These are phyloP conservation scores for Coniochaeta ligniaria DNA, from an alignment of 2,329 filamentous ascomycete species.

Conservation along the genomic window DNA sequence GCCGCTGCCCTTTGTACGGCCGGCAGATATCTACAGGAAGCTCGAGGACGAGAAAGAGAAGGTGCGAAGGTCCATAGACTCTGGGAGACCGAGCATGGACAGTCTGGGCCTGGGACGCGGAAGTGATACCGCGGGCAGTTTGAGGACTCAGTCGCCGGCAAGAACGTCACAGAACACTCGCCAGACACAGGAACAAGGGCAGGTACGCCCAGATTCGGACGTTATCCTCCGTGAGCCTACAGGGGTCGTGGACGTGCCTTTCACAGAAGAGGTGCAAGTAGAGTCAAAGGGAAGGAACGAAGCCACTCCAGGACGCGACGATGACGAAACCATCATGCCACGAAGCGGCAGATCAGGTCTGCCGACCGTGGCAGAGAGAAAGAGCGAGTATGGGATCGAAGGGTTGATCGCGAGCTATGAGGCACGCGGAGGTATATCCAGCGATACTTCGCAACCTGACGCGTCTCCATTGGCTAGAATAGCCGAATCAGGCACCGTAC, in stretches of 20 bases:
- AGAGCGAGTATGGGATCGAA: constrained; percentile 51
- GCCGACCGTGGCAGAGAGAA: constrained; percentile 49
- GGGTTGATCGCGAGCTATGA: constrained; percentile 22
- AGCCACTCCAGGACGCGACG: constrained; percentile 15
- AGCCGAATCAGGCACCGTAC: constrained; percentile 5
- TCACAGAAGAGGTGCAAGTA: background rate
- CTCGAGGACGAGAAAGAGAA: constrained; percentile 58
- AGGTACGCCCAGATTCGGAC: background rate
- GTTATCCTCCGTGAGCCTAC: background rate
- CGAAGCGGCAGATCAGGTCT: constrained; percentile 29
- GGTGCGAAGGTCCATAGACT: constrained; percentile 49
- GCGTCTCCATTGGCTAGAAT: background rate
- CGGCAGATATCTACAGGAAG: constrained; percentile 71
- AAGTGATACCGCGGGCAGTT: constrained; percentile 7
- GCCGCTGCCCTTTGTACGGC: constrained; percentile 58
- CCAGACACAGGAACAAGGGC: constrained; percentile 5
- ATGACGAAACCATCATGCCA: background rate
- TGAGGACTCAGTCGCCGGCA: constrained; percentile 7
- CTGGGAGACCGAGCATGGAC: constrained; percentile 49
- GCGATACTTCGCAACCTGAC: background rate
- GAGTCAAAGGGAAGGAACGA: constrained; percentile 14
- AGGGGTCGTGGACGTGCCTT: background rate
- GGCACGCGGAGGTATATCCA: background rate
- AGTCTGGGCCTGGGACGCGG: constrained; percentile 25
- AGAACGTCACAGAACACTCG: constrained; percentile 10